Conservation (phyloP, 108 stramenopile species). For the Cyclotella sp. region DNA sequence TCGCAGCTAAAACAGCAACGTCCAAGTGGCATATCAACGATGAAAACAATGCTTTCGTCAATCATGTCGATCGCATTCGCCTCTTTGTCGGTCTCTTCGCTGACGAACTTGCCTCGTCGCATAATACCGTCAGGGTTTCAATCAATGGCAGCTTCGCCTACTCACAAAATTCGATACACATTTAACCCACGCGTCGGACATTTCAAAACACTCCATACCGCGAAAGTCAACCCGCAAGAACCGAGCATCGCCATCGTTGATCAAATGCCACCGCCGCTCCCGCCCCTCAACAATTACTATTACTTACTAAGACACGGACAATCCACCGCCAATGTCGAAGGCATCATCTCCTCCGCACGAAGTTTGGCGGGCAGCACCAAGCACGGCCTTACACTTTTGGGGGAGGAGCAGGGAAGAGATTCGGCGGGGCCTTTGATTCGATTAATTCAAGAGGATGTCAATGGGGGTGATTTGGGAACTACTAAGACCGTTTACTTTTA, state of each 20-base stretch:
- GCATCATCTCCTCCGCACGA: constrained; percentile 77
- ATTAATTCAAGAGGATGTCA: constrained; percentile 42
- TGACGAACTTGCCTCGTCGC: too few species aligned
- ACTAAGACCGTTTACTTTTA: constrained; percentile 65
- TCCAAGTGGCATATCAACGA: too few species aligned
- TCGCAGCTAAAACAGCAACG: too few species aligned
- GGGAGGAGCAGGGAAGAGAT: constrained; percentile 71
- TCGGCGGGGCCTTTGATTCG: constrained; percentile 62
- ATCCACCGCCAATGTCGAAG: constrained; percentile 79
- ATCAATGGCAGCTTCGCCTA: not conserved
- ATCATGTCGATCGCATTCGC: too few species aligned
- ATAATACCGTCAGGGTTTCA: too few species aligned
- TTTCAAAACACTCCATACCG: not conserved
- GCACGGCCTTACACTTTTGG: constrained; percentile 75
- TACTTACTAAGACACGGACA: constrained; percentile 85
- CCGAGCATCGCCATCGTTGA: constrained; percentile 35
- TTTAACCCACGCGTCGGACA: not conserved
- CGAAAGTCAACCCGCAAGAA: constrained; percentile 36
- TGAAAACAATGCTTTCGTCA: too few species aligned
- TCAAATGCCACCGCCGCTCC: constrained; percentile 69
- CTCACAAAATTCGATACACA: not conserved
- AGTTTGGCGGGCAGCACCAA: constrained; percentile 71
- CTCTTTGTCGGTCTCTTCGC: too few species aligned
- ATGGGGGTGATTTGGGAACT: constrained; percentile 20
- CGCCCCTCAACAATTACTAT: constrained; percentile 65